phyloP scores from a whole-genome alignment of 495 filamentous ascomycete species.

The Podospora didyma region DNA sequence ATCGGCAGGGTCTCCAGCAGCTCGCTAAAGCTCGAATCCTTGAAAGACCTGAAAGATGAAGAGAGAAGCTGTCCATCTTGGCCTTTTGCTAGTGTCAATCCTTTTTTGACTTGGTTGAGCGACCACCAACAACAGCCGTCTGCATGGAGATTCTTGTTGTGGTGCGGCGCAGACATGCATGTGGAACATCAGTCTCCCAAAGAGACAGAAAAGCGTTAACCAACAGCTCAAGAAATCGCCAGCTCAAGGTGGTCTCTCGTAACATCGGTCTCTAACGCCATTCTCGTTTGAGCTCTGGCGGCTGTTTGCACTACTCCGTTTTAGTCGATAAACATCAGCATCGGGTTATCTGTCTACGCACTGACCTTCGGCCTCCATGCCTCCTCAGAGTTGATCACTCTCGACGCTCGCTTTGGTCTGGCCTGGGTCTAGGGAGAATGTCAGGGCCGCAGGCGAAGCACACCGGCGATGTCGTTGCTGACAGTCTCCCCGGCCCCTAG shows the following conservation, averaged over 20 bases:
- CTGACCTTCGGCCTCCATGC: conserved; percentile 6
- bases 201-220: background rate
- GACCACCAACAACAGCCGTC: too few relatives aligned
- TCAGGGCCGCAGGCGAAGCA: too few relatives aligned
- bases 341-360: conserved; percentile 8
- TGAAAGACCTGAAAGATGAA: background rate
- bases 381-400: background rate
- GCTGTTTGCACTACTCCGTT: background rate
- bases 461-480: too few relatives aligned
- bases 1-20: background rate
- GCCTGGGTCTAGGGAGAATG: too few relatives aligned
- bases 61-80: background rate
- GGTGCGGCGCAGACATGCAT: too few relatives aligned
- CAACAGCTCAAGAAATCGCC: background rate
- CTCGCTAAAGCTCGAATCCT: background rate
- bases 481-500: too few relatives aligned
- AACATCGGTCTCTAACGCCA: background rate
- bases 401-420: background rate
- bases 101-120: too few relatives aligned
- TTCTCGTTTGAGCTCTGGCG: conserved; percentile 6
- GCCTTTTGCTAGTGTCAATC: background rate
- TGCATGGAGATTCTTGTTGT: too few relatives aligned
- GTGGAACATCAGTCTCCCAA: background rate
- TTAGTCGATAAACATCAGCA: background rate
- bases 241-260: too few relatives aligned